Evolutionary conservation across 164 flowering plant genomes (phyloP), one percentile per base, ranked within the genome.

Genomic region (Cinnamomum micranthum): DNA sequence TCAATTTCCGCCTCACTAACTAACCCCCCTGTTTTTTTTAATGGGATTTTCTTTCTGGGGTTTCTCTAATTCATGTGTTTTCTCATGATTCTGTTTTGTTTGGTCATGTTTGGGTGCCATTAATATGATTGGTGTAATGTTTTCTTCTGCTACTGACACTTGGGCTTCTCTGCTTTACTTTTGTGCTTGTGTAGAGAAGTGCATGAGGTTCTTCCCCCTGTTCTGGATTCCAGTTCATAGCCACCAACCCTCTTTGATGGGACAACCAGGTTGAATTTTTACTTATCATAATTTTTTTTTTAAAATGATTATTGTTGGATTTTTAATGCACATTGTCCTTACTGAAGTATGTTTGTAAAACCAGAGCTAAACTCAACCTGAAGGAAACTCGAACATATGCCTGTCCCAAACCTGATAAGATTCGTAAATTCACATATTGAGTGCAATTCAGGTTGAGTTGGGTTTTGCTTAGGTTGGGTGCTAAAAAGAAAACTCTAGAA

Each of bases 181-280:
- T n/a, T 63, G 13, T 6, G 6, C 25, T 27, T 66, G 69, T 79
- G 13, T 72, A 72, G 81, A 10, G 28, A 67, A 35, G 73, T 73
- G 70, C 35, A 33, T 33, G 82, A 80, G 68, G 77, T 69, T 69
- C 77, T 73, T 59, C 80, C 82, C 28, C 77, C 77, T n/a, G 20
- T 17, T 17, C 60, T 80, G 75, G 80, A 70, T 73, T 77, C 80
- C 14, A 66, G 72, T 64, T 77, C 80, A 35, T 24, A 14, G 12
- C 82, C 80, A 65, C 80, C 80, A 1, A 27, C 71, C n/a, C 72
- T 80, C 24, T 80, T 80, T 47, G 79, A 80, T 64, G 79, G 80
- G 74, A 77, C 77, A 50, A 80, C 73, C 35, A 74, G 82, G 80
- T 71, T 23, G 9, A 9, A 20, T 51, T 24, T 24, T 2, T 14